These are phyloP conservation scores for Paecilomyces sp. DNA, from an alignment of 2,329 filamentous ascomycete species.

Conservation along the genomic window DNA sequence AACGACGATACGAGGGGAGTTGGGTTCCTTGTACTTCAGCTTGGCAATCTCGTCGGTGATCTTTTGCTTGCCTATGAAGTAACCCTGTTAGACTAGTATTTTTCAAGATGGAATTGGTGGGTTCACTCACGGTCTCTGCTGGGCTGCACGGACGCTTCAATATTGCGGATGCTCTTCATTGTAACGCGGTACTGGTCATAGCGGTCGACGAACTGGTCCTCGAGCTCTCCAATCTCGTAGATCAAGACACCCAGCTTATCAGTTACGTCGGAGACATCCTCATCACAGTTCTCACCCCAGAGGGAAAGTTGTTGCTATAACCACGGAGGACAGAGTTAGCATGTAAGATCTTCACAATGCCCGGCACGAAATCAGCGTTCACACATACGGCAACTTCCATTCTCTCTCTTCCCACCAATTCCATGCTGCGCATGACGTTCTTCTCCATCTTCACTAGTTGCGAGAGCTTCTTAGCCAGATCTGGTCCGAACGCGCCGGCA, in stretches of 20 bases:
- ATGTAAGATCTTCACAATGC: neutral
- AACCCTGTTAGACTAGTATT: constrained; percentile 3
- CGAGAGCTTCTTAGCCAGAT: constrained; percentile 94
- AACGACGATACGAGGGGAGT: constrained; percentile 94
- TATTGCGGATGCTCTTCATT: constrained; percentile 99
- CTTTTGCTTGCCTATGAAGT: constrained; percentile 78
- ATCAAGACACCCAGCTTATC: constrained; percentile 97
- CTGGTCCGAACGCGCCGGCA: constrained; percentile 57
- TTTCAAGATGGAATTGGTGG: neutral
- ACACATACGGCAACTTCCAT: constrained; percentile 92
- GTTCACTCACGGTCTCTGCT: constrained; percentile 77
- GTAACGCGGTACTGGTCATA: constrained; percentile 99
- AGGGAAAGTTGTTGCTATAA: constrained; percentile 92
- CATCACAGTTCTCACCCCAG: constrained; percentile 92
- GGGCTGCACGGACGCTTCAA: constrained; percentile 95
- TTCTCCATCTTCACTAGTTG: constrained; percentile 99
- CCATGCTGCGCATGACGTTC: constrained; percentile 98
- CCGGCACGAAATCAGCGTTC: neutral
- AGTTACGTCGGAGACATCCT: constrained; percentile 97
- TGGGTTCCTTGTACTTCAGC: constrained; percentile 99
- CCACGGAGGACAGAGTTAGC: constrained; percentile 10
- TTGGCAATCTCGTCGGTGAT: constrained; percentile 98
- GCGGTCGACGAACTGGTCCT: constrained; percentile 96
- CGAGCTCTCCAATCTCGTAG: constrained; percentile 96
- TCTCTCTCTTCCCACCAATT: constrained; percentile 86